Evolutionary conservation across 2,329 filamentous ascomycete species (phyloP).

Genomic region (Fusarium beomiforme): DNA sequence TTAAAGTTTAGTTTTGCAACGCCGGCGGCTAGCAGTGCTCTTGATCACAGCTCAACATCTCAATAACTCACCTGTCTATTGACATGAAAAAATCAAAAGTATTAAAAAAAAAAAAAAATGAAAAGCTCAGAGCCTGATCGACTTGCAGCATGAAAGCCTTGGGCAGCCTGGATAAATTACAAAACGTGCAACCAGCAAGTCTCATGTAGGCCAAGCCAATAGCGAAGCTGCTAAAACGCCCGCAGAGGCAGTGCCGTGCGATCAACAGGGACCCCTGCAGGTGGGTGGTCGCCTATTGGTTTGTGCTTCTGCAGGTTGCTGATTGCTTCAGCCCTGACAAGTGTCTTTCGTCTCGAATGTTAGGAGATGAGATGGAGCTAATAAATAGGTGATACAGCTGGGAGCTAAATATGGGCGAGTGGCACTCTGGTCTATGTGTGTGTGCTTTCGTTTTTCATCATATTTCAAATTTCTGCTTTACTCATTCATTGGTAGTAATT

Average conservation of each 20-base stretch:
- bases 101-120: neutral
- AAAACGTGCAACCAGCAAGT: neutral
- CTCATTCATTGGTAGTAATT: neutral
- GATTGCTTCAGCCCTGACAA: neutral
- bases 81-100: too few species aligned
- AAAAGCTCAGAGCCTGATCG: neutral
- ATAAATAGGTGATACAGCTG: neutral
- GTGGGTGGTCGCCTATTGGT: neutral
- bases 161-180: neutral
- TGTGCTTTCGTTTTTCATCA: neutral
- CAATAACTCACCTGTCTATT: too few species aligned
- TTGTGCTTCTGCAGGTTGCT: neutral
- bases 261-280: neutral
- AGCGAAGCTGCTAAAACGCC: neutral
- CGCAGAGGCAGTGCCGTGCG: constrained; percentile 19
- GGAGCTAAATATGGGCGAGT: constrained; percentile 1
- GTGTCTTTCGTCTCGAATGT: neutral
- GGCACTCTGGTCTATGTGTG: neutral
- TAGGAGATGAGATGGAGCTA: neutral
- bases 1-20: neutral
- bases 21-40: neutral
- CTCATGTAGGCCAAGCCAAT: constrained; percentile 1
- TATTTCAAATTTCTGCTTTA: neutral
- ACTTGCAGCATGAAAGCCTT: neutral
- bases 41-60: neutral